These are phyloP conservation scores for Bassia scoparia DNA, from an alignment of 148 eudicot genomes.

Conservation along the genomic window DNA sequence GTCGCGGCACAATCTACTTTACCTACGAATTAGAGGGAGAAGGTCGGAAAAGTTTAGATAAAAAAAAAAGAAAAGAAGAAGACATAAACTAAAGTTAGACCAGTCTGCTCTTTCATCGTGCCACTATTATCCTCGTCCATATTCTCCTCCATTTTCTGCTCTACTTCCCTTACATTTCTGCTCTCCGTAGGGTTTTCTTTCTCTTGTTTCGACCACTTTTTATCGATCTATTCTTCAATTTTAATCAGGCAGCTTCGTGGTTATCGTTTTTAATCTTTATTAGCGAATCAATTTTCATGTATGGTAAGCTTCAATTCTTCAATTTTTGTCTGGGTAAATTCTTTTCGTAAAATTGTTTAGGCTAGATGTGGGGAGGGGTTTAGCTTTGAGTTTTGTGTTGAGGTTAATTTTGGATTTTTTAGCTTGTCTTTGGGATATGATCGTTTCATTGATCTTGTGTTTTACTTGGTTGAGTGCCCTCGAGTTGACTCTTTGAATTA, in stretches of 20 bases:
- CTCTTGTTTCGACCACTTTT: background rate
- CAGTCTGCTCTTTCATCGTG: constrained; percentile 26
- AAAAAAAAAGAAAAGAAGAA: background rate
- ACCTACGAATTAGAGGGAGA: background rate
- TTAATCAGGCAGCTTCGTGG: background rate
- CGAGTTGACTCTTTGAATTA: background rate
- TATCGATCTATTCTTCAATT: background rate
- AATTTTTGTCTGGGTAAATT: background rate
- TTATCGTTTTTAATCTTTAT: constrained; percentile 1
- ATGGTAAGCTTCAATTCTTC: constrained; percentile 26
- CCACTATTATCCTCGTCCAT: constrained; percentile 27
- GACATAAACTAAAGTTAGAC: constrained; percentile 22
- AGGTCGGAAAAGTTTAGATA: background rate
- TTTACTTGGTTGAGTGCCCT: constrained; percentile 22
- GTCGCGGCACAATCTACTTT: background rate
- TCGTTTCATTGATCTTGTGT: constrained; percentile 22
- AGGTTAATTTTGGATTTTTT: background rate
- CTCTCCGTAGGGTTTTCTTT: constrained; percentile 36
- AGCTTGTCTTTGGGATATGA: background rate
- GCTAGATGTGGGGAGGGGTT: background rate
- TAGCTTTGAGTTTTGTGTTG: background rate
- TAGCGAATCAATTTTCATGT: constrained; percentile 17
- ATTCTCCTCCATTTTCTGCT: constrained; percentile 25
- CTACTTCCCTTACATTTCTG: background rate
- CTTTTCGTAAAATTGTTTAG: background rate